These are phyloP conservation scores for Borovskyia barvae DNA, from an alignment of 208 protist species.

Conservation along the genomic window DNA sequence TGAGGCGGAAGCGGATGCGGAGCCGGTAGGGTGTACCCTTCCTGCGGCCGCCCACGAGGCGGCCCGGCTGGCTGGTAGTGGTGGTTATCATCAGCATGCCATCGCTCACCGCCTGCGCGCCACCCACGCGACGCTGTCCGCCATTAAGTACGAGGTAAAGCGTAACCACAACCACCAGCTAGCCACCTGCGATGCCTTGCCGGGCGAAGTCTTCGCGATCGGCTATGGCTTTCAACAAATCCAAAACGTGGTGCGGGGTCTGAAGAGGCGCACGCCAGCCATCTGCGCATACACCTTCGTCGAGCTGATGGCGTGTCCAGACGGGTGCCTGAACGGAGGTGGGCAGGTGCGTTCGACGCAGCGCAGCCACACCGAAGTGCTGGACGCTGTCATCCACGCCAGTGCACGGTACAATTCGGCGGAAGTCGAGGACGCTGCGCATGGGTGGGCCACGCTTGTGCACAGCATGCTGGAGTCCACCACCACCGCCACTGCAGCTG, in stretches of 20 bases:
- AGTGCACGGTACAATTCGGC: background rate
- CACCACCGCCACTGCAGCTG: no score
- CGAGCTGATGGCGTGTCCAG: slow-evolving; percentile 98
- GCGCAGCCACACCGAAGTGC: slow-evolving; percentile 12
- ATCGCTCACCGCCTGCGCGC: slow-evolving; percentile 19
- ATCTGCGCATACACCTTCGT: slow-evolving; percentile 87
- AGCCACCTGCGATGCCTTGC: slow-evolving; percentile 29
- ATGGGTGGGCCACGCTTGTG: background rate
- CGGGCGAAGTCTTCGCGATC: slow-evolving; percentile 62
- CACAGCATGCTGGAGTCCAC: no score
- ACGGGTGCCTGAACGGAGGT: slow-evolving; percentile 97
- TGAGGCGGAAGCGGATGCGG: background rate
- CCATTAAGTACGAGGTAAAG: slow-evolving; percentile 55
- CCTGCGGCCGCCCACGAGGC: slow-evolving; percentile 6
- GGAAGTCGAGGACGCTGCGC: background rate
- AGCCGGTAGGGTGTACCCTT: background rate
- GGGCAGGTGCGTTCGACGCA: slow-evolving; percentile 75
- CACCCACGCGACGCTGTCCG: background rate
- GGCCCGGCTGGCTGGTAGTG: slow-evolving; percentile 58
- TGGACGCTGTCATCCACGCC: slow-evolving; percentile 14
- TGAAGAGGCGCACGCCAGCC: slow-evolving; percentile 76
- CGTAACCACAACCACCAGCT: slow-evolving; percentile 74
- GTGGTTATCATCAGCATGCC: slow-evolving; percentile 56
- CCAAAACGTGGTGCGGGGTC: slow-evolving; percentile 95
- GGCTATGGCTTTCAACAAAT: slow-evolving; percentile 98